Conservation (phyloP, 805 yeast genomes). For the Metschnikowia noctiluminum region DNA sequence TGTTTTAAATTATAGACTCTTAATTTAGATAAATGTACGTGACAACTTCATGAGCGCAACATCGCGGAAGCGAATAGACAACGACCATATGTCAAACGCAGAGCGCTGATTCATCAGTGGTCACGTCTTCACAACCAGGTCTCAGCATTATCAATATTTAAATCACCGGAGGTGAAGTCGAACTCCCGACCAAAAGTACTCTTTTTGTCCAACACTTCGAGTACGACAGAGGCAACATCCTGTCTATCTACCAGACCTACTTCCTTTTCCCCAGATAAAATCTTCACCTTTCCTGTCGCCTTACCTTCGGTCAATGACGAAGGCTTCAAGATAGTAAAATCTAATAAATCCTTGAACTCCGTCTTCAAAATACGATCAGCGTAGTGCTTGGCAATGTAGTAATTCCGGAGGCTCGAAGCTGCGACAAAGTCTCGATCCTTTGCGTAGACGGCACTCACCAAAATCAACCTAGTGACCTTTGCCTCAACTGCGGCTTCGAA, state of each 20-base stretch:
- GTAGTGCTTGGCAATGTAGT: slow-evolving; percentile 59
- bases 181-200: slow-evolving; percentile 41
- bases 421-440: slow-evolving; percentile 42
- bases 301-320: slow-evolving; percentile 40
- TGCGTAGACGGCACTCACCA: slow-evolving; percentile 57
- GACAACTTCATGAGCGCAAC: too few relatives aligned
- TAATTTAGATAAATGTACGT: too few relatives aligned
- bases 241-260: slow-evolving; percentile 39
- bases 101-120: too few relatives aligned
- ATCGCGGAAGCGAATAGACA: too few relatives aligned
- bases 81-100: too few relatives aligned
- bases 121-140: slow-evolving; percentile 6
- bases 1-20: slow-evolving; percentile 48
- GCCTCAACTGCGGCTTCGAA: slow-evolving; percentile 51
- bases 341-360: slow-evolving; percentile 36
- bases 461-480: slow-evolving; percentile 42
- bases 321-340: slow-evolving; percentile 59
- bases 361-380: slow-evolving; percentile 48
- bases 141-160: slow-evolving; percentile 20
- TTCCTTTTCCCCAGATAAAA: slow-evolving; percentile 23
- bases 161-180: slow-evolving; percentile 43
- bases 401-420: slow-evolving; percentile 35
- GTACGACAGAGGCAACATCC: slow-evolving; percentile 53
- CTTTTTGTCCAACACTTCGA: slow-evolving; percentile 33
- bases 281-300: slow-evolving; percentile 42